phyloP scores from a whole-genome alignment of 2,329 filamentous ascomycete species.

The Sphaerulina vaccinii region DNA sequence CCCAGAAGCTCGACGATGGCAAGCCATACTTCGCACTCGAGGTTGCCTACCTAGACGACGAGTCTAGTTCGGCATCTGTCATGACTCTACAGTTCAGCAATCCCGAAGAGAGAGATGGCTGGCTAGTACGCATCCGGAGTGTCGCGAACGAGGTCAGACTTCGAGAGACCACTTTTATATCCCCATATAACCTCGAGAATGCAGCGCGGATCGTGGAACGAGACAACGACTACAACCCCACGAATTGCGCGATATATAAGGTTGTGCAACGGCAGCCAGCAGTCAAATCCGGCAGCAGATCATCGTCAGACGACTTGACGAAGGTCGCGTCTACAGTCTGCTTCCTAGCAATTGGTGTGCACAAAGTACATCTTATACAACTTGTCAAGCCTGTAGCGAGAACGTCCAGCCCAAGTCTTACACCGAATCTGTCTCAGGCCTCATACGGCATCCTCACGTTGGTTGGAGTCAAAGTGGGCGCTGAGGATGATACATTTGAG shows the following conservation, averaged over 20 bases:
- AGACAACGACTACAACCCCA: constrained; percentile 67
- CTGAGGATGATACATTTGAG: constrained; percentile 65
- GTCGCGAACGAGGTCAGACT: constrained; percentile 58
- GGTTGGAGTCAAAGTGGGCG: constrained; percentile 58
- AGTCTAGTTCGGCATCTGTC: constrained; percentile 58
- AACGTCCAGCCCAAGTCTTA: constrained; percentile 57
- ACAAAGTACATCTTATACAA: constrained; percentile 54
- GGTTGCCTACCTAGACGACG: constrained; percentile 66
- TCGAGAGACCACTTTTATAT: constrained; percentile 53
- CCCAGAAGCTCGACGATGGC: constrained; percentile 66
- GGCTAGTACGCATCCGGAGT: constrained; percentile 62
- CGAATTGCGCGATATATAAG: constrained; percentile 66
- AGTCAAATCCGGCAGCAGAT: constrained; percentile 53
- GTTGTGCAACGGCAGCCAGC: constrained; percentile 62
- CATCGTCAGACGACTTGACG: constrained; percentile 65
- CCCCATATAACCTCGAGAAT: constrained; percentile 61
- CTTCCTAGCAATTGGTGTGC: constrained; percentile 67
- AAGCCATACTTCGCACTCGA: constrained; percentile 66
- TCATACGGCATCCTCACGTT: constrained; percentile 65
- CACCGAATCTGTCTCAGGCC: constrained; percentile 49
- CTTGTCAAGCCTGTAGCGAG: constrained; percentile 1
- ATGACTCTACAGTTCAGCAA: constrained; percentile 65
- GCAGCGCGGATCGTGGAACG: constrained; percentile 62
- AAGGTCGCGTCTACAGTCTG: constrained; percentile 65
- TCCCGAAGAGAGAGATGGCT: constrained; percentile 63